phyloP scores from a whole-genome alignment of 495 filamentous ascomycete species.

The Darksidea phi region DNA sequence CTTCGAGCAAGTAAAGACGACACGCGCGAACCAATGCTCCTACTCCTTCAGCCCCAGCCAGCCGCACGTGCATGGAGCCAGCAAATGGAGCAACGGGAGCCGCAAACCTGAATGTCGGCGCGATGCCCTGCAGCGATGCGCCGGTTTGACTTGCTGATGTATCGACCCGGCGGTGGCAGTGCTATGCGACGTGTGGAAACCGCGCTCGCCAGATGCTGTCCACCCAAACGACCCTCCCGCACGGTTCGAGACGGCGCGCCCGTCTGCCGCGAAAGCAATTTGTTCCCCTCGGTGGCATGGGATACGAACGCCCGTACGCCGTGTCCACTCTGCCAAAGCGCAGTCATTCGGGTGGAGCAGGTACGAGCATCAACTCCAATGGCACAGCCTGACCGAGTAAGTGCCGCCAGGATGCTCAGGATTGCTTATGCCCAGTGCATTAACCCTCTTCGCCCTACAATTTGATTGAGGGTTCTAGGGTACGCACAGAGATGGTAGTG shows the following conservation, averaged over 20 bases:
- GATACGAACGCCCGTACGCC: conserved; percentile 1
- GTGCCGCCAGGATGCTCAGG: neutral
- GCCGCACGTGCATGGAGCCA: conserved; percentile 34
- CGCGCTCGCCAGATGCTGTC: neutral
- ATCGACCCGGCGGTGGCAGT: conserved; percentile 30
- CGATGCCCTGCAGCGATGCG: conserved; percentile 12
- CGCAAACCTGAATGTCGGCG: conserved; percentile 11
- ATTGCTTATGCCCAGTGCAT: neutral
- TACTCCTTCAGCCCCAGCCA: conserved; percentile 17
- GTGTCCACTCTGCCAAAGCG: neutral
- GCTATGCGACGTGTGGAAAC: conserved; percentile 7
- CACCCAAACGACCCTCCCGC: neutral
- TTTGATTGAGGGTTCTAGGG: neutral
- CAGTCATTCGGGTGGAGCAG: neutral
- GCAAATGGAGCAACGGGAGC: conserved; percentile 24
- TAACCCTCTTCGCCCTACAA: neutral
- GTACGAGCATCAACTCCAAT: neutral
- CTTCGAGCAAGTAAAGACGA: conserved; percentile 8
- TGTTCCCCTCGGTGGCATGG: neutral
- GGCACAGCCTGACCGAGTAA: neutral
- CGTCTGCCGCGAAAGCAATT: neutral
- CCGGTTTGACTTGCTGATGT: conserved; percentile 13
- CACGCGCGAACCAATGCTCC: conserved; percentile 6
- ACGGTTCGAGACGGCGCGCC: neutral
- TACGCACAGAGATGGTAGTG: neutral